Evolutionary conservation across 345 rosid genomes (phyloP).

Genomic region (Trapa incisa): DNA sequence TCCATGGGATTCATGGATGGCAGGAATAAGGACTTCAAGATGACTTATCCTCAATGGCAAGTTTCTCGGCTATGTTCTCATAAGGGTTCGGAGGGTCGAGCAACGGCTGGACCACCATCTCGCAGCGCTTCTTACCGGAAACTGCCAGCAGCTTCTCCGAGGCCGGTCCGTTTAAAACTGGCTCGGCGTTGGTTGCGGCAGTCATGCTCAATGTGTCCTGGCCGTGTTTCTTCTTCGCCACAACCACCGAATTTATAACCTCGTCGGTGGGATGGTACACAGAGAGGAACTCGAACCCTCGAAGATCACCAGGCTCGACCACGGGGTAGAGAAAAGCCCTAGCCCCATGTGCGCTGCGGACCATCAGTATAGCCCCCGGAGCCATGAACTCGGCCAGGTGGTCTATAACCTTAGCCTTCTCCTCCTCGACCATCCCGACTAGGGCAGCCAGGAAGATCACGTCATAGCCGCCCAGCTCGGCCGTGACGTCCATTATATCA

Average conservation of each 20-base stretch:
- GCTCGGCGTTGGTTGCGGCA: background rate
- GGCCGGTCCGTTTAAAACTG: background rate
- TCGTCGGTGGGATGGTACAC: conserved; percentile 77
- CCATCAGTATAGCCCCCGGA: conserved; percentile 58
- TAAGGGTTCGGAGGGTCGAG: conserved; percentile 39
- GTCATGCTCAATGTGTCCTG: background rate
- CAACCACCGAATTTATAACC: conserved; percentile 61
- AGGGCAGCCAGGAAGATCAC: conserved; percentile 89
- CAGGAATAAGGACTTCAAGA: background rate
- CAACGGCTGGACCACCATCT: conserved; percentile 25
- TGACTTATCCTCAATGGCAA: conserved; percentile 36
- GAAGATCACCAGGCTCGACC: conserved; percentile 55
- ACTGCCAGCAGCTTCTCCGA: background rate
- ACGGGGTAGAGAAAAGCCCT: conserved; percentile 83
- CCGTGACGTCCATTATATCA: conserved; percentile 42
- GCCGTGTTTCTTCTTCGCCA: conserved; percentile 29
- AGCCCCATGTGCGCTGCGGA: conserved; percentile 89
- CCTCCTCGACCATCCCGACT: conserved; percentile 78
- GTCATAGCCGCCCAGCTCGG: conserved; percentile 43
- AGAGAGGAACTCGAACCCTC: conserved; percentile 65
- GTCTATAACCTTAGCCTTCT: conserved; percentile 40
- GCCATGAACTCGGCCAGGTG: conserved; percentile 71
- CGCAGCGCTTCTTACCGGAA: conserved; percentile 29
- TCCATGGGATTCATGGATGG: background rate
- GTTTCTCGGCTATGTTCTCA: conserved; percentile 51